Evolutionary conservation across 768 basidiomycete genomes (phyloP).

Genomic region (Fomitopsis serialis): DNA sequence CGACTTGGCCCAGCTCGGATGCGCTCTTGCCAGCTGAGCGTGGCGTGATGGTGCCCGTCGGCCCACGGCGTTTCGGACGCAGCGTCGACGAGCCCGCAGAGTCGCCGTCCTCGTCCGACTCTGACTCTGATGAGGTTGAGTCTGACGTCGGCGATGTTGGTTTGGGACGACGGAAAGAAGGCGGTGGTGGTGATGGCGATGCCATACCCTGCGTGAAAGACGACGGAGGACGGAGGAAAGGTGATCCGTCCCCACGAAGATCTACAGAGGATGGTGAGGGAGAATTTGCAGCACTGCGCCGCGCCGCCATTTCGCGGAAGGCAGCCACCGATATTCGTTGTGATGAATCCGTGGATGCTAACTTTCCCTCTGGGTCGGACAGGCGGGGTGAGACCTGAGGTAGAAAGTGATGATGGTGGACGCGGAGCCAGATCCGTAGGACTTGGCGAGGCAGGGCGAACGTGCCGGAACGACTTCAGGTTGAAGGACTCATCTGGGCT

Average conservation of each 20-base stretch:
- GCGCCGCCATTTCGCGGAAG: constrained; percentile 72
- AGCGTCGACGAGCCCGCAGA: constrained; percentile 24
- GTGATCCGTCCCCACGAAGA: constrained; percentile 13
- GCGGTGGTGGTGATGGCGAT: neutral
- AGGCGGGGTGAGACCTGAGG: constrained; percentile 23
- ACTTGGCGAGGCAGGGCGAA: constrained; percentile 42
- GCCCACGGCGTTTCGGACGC: constrained; percentile 26
- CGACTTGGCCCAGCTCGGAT: constrained; percentile 24
- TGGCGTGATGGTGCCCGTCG: constrained; percentile 27
- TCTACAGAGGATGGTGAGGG: constrained; percentile 42
- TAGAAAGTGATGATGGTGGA: constrained; percentile 14
- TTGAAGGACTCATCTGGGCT: constrained; percentile 47
- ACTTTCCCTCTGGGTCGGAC: constrained; percentile 54
- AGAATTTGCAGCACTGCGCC: constrained; percentile 56
- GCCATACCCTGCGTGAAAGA: constrained; percentile 5
- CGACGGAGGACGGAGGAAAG: constrained; percentile 17
- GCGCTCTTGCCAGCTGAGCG: constrained; percentile 12
- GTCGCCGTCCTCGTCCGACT: constrained; percentile 26
- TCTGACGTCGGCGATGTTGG: constrained; percentile 21
- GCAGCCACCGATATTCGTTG: constrained; percentile 79
- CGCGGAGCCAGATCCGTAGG: constrained; percentile 21
- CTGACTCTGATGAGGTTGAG: constrained; percentile 28
- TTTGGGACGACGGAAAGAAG: neutral
- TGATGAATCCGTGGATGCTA: constrained; percentile 58
- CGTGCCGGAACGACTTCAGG: constrained; percentile 69